A percentile compares a stretch with the other conserved stretches of the same genome.
These are phyloP conservation scores for Thalassiosira hispida DNA, from an alignment of 352 stramenopile genomes.

Conservation along the genomic window DNA sequence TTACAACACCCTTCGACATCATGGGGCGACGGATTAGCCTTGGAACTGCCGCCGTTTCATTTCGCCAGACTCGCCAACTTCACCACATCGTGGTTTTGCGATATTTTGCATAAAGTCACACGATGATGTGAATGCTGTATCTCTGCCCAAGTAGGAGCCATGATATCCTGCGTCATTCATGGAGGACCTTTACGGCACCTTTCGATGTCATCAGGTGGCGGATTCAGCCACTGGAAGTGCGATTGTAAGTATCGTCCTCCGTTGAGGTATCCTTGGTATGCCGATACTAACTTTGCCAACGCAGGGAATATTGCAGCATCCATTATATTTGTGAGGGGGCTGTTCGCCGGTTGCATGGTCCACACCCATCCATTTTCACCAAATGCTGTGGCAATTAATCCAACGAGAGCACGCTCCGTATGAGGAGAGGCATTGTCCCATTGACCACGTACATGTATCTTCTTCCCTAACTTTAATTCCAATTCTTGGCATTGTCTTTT, in stretches of 20 bases:
- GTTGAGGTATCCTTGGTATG: background rate
- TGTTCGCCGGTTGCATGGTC: background rate
- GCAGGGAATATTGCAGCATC: conserved; percentile 6
- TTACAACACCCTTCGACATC: too few species aligned
- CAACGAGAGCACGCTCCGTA: background rate
- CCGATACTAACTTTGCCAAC: background rate
- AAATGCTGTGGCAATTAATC: background rate
- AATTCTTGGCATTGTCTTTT: background rate
- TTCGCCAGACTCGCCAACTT: too few species aligned
- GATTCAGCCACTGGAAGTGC: too few species aligned
- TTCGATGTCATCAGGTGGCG: too few species aligned
- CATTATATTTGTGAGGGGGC: background rate
- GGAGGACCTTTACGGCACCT: too few species aligned
- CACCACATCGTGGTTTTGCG: too few species aligned
- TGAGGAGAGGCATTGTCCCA: conserved; percentile 3
- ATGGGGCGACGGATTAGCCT: too few species aligned
- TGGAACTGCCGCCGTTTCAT: too few species aligned
- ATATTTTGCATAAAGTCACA: too few species aligned
- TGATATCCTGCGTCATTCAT: too few species aligned
- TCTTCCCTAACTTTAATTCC: background rate
- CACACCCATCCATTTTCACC: background rate
- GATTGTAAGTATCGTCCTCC: conserved; percentile 4
- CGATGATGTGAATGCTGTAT: too few species aligned
- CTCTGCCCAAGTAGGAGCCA: too few species aligned
- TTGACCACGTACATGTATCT: background rate